Base-by-base conservation (phyloP, 257 asterid genomes). In the Ehretia macrophylla region DNA sequence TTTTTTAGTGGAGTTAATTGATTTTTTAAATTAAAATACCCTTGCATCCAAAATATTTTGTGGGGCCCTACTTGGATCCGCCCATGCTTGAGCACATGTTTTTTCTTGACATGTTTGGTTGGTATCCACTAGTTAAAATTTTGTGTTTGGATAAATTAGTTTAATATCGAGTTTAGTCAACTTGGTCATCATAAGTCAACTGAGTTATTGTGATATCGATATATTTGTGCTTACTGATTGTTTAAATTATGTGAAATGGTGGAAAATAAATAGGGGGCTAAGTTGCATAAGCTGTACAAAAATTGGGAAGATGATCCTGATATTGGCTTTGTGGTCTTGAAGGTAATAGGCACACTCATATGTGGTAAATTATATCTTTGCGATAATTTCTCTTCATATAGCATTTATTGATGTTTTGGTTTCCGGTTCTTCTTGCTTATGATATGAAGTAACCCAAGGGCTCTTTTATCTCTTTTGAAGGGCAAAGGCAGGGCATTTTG, bases 401-500 rank as follows among this genome's bases (percentile, higher is more conserved):
- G 16, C 62, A 16, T 38, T 48, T 9, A 16, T 63, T 54, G 38
- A 65, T 51, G 54, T 71, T 60, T 59, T 63, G 19, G 23, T 47
- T 58, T 62, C 38, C 55, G 23, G 59, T 46, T 20, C 32, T 55
- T 50, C 60, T 57, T 51, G 27, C 42, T 38, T 40, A 48, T 70
- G 50, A 54, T 54, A 59, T 10, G 37, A 60, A 70, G 38, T 79
- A 64, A 67, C 72, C 58, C 17, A 60, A 21, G 23, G 58, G 37
- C 72, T 59, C 71, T 74, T 18, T 72, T 77, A 54, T 45, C 38
- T 64, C 62, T 74, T 56, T 76, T 80, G 66, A 83, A 93, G 99
- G 99, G 99, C 67, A 81, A 81, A 62, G 90, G 87, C 80, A 78
- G 79, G 85, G 86, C 95, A 56, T 93, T 93, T 80, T 69, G 86